Percentiles rank a stretch among this genome's conserved stretches.
Evolutionary conservation across 768 basidiomycete species (phyloP).

Genomic region (Russula emetica): DNA sequence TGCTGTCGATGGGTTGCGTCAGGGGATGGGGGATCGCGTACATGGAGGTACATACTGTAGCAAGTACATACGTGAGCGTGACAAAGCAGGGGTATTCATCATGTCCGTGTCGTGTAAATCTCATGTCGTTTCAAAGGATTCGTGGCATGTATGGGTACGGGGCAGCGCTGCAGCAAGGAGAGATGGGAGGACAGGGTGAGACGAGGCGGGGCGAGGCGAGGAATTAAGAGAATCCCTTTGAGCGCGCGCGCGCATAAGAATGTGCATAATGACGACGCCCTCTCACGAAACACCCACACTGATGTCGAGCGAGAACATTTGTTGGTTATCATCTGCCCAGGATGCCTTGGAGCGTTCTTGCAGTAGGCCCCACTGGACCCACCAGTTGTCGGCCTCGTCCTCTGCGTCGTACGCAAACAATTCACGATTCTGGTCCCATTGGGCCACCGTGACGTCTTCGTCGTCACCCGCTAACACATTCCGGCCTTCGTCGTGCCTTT

Average conservation of each 20-base stretch:
- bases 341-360: constrained; percentile 24
- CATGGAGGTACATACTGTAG: constrained; percentile 16
- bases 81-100: constrained; percentile 10
- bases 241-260: no score
- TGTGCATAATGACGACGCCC: background rate
- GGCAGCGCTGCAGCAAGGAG: background rate
- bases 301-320: constrained; percentile 15
- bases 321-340: constrained; percentile 1
- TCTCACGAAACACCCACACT: constrained; percentile 9
- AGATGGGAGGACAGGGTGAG: no score
- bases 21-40: background rate
- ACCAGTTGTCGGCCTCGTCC: constrained; percentile 40
- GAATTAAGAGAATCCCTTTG: background rate
- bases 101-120: constrained; percentile 2
- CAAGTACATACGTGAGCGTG: constrained; percentile 12
- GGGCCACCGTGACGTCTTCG: constrained; percentile 29
- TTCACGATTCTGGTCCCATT: constrained; percentile 34
- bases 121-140: background rate
- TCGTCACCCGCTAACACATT: constrained; percentile 30
- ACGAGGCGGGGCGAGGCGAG: background rate
- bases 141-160: background rate
- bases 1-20: background rate
- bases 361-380: constrained; percentile 37
- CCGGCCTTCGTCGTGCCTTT: constrained; percentile 25
- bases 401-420: constrained; percentile 37